Percentiles rank a stretch among this genome's conserved stretches.
Evolutionary conservation across 306 rosid species (phyloP).

Genomic region (Castanea mollissima): DNA sequence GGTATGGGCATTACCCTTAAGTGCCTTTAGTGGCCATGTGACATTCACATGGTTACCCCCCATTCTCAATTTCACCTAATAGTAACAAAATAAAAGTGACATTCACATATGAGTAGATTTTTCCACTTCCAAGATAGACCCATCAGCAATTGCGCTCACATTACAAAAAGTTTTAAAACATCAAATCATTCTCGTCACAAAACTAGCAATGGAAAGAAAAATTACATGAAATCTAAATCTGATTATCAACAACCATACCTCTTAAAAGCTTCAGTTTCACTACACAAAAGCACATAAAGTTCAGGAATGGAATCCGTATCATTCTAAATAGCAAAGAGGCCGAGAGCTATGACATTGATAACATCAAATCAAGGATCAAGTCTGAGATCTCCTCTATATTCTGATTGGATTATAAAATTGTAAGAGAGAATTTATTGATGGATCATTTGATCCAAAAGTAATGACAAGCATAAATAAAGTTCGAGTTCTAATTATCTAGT

Average conservation of each 20-base stretch:
- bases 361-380: constrained; percentile 83
- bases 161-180: background rate
- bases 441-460: background rate
- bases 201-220: constrained; percentile 13
- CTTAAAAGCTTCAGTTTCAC: constrained; percentile 36
- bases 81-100: background rate
- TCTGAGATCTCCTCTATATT: constrained; percentile 82
- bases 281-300: constrained; percentile 59
- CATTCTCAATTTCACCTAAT: background rate
- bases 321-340: background rate
- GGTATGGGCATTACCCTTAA: background rate
- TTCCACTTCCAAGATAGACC: background rate
- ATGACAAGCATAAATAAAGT: background rate
- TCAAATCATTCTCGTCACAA: background rate
- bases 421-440: background rate
- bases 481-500: background rate
- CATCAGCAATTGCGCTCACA: background rate
- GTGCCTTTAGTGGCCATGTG: background rate
- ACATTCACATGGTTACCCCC: too few relatives aligned
- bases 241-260: constrained; percentile 47
- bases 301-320: constrained; percentile 1
- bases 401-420: constrained; percentile 42
- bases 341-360: constrained; percentile 40
- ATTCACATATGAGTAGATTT: background rate
- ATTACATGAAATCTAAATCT: background rate